These are phyloP conservation scores for Kwoniella europaea DNA, from an alignment of 768 basidiomycete species.

Conservation along the genomic window DNA sequence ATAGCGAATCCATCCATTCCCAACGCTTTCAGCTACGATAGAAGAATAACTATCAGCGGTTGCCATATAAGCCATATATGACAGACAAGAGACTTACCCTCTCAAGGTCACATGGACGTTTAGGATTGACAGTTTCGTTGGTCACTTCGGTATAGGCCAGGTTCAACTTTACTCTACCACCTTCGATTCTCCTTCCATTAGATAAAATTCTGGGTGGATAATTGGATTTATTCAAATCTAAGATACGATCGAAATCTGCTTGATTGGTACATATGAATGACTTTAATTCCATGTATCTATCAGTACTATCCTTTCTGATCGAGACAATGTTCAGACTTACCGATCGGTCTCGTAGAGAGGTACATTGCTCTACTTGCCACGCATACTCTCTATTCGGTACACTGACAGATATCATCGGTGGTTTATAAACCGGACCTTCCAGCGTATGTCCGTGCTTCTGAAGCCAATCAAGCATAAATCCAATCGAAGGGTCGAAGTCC, in stretches of 20 bases:
- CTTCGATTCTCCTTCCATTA: conserved; percentile 8
- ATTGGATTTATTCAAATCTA: conserved; percentile 62
- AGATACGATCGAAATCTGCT: conserved; percentile 77
- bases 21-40: conserved; percentile 64
- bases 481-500: conserved; percentile 62
- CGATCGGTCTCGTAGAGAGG: conserved; percentile 67
- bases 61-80: background rate
- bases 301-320: background rate
- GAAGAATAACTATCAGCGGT: conserved; percentile 11
- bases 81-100: conserved; percentile 62
- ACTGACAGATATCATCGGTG: conserved; percentile 73
- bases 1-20: conserved; percentile 84
- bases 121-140: conserved; percentile 33
- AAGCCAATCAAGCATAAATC: conserved; percentile 50
- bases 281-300: conserved; percentile 59
- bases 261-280: conserved; percentile 82
- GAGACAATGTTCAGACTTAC: conserved; percentile 59
- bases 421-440: conserved; percentile 82
- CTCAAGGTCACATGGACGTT: conserved; percentile 57
- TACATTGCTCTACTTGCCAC: conserved; percentile 75
- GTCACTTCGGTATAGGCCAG: conserved; percentile 33
- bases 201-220: conserved; percentile 12
- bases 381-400: conserved; percentile 70
- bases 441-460: conserved; percentile 66
- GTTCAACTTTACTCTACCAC: conserved; percentile 31